Base-by-base conservation (phyloP, 1,284 basidiomycete genomes). In the Ceraceosorus bombacis region DNA sequence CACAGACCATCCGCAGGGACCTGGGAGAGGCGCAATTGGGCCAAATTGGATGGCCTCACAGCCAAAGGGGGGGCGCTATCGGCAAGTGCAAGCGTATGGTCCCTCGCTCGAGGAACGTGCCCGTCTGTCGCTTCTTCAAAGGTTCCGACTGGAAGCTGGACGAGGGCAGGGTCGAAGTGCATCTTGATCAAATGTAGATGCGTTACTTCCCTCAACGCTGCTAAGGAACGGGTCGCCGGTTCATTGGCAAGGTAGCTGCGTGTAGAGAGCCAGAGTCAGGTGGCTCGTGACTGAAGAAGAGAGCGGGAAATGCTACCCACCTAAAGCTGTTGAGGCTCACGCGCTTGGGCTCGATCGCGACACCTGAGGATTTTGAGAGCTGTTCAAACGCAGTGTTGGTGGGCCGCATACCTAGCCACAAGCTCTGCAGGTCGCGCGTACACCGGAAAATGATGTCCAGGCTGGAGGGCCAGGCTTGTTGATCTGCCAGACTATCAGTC, bases 101-200 rank as follows among this genome's bases (percentile, higher is more conserved):
- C 27, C 27, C 27, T 27, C 27, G 27, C 27, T 27, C 27, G 27
- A 27, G 27, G 27, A 3, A 27, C 27, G 27, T 27, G 27, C 27
- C 27, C 27, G 27, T 27, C 27, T 27, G 27, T 1, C 27, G 2
- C 27, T 27, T 3, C 27, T 27, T 27, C 27, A 27, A 3, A 27
- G 27, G 2, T 27, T 27, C 27, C 27, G 27, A 27, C 3, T 27
- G 27, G 27, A 27, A 27, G 27, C 27, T 27, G 27, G 43, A 15
- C 43, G 1, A 46, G 43, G 43, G 10, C 10, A 46, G 43, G 43
- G 10, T 46, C 9, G 43, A 46, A 15, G 43, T 46, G 43, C 43
- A 15, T 46, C 43, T 15, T 46, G 43, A 51, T 54, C 39, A 40
- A 13, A 54, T 54, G 53, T 41, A 54, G 38, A 54, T 54, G 53